Percentiles rank a stretch among this genome's conserved stretches.
phyloP scores from a whole-genome alignment of 345 rosid genomes.

The Dovyalis caffra region DNA sequence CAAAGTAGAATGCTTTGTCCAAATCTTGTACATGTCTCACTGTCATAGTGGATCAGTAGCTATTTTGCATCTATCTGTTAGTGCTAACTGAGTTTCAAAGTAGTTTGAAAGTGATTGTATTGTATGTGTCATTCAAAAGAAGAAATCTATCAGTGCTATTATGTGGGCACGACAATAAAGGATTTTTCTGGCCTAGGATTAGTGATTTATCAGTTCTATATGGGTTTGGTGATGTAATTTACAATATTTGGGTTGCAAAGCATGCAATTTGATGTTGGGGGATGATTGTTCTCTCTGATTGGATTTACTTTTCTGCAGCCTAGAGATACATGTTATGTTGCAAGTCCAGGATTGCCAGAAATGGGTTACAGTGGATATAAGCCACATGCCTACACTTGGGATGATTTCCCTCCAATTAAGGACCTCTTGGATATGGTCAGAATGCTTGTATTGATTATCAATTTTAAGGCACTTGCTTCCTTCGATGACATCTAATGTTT shows the following conservation, averaged over 20 bases:
- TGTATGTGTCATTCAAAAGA: neutral
- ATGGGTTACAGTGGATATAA: conserved; percentile 66
- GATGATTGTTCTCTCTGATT: neutral
- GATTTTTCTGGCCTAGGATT: neutral
- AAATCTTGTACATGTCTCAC: too few species aligned
- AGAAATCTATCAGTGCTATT: neutral
- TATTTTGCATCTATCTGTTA: too few species aligned
- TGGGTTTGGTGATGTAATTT: neutral
- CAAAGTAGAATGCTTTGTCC: too few species aligned
- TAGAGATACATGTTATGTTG: conserved; percentile 78
- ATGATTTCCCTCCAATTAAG: conserved; percentile 78
- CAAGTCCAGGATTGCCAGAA: conserved; percentile 59
- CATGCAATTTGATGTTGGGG: neutral
- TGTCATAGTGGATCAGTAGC: too few species aligned
- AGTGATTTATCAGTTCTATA: neutral
- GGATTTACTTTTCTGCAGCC: conserved; percentile 41
- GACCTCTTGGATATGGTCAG: conserved; percentile 66
- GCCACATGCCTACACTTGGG: conserved; percentile 75
- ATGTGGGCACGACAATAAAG: neutral
- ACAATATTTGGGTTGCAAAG: neutral
- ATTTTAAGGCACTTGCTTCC: neutral
- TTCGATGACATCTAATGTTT: neutral
- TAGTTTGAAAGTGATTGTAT: too few species aligned
- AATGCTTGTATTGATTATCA: neutral
- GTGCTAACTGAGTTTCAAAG: too few species aligned